Conservation (phyloP, 2,329 filamentous ascomycete species). For the Polytolypa hystricis region DNA sequence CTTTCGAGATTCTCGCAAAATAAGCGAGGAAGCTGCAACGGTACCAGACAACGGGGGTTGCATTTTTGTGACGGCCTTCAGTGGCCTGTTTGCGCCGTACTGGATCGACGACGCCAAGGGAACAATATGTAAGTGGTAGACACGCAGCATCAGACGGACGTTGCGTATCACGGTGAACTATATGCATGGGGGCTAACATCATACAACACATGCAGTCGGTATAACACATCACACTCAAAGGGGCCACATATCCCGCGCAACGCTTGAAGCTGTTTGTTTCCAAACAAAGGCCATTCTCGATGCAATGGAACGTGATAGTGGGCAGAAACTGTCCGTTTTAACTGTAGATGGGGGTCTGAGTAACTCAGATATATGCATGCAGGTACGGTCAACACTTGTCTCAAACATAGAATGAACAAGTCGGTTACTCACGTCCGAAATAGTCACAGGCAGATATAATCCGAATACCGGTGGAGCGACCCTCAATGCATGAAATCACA, state of each 20-base stretch:
- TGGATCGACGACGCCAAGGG: slow-evolving; percentile 91
- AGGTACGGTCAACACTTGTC: slow-evolving; percentile 33
- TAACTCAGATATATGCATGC: slow-evolving; percentile 83
- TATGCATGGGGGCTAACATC: background rate
- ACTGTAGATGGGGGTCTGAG: slow-evolving; percentile 85
- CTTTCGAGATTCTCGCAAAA: slow-evolving; percentile 50
- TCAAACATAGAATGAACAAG: background rate
- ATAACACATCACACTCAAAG: slow-evolving; percentile 76
- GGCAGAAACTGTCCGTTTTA: slow-evolving; percentile 60
- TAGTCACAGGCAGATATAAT: slow-evolving; percentile 77
- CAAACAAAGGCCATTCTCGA: slow-evolving; percentile 87
- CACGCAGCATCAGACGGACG: background rate
- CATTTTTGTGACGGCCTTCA: slow-evolving; percentile 82
- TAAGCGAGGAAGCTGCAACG: slow-evolving; percentile 52
- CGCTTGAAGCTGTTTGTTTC: slow-evolving; percentile 82
- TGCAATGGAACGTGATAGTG: slow-evolving; percentile 80
- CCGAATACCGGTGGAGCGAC: slow-evolving; percentile 70
- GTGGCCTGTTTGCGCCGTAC: slow-evolving; percentile 81
- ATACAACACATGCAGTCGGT: slow-evolving; percentile 43
- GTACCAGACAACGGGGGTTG: slow-evolving; percentile 71
- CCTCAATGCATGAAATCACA: slow-evolving; percentile 82
- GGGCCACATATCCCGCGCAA: slow-evolving; percentile 79
- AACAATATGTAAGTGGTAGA: slow-evolving; percentile 43
- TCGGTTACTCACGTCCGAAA: slow-evolving; percentile 10
- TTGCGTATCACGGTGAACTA: slow-evolving; percentile 7